Percentiles rank a stretch among this genome's conserved stretches.
Conservation (phyloP, 2,329 filamentous ascomycete species). For the Xylariaceae sp. region DNA sequence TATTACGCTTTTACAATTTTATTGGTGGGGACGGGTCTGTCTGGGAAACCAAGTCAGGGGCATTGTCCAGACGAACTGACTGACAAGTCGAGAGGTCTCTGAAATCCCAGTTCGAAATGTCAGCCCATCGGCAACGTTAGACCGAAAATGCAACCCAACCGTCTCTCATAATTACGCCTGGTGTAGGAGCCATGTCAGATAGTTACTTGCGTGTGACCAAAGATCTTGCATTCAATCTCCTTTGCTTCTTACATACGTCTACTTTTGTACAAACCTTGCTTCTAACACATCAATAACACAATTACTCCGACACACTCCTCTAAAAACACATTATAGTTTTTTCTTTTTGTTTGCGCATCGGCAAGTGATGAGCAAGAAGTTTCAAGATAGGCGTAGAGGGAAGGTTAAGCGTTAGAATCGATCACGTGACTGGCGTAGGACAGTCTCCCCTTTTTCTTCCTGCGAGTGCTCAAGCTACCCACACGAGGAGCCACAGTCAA, state of each 20-base stretch:
- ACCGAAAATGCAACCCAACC: constrained; percentile 17
- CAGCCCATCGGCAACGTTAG: constrained; percentile 18
- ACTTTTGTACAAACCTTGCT: too few relatives aligned
- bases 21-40: constrained; percentile 15
- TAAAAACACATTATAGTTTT: too few relatives aligned
- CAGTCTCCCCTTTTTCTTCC: not conserved
- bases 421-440: constrained; percentile 15
- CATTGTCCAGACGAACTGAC: constrained; percentile 17
- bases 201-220: constrained; percentile 5
- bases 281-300: too few relatives aligned
- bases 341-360: too few relatives aligned
- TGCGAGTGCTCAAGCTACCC: not conserved
- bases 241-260: too few relatives aligned
- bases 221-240: too few relatives aligned
- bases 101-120: constrained; percentile 17
- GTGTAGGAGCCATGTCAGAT: constrained; percentile 14
- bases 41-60: constrained; percentile 17
- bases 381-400: too few relatives aligned
- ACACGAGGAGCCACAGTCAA: too few relatives aligned
- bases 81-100: constrained; percentile 16
- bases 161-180: constrained; percentile 16
- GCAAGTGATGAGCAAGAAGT: too few relatives aligned
- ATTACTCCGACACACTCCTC: too few relatives aligned
- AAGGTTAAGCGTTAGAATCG: constrained; percentile 7
- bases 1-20: constrained; percentile 16